phyloP scores from a whole-genome alignment of 495 filamentous ascomycete species.

The Xylaria palmicola region DNA sequence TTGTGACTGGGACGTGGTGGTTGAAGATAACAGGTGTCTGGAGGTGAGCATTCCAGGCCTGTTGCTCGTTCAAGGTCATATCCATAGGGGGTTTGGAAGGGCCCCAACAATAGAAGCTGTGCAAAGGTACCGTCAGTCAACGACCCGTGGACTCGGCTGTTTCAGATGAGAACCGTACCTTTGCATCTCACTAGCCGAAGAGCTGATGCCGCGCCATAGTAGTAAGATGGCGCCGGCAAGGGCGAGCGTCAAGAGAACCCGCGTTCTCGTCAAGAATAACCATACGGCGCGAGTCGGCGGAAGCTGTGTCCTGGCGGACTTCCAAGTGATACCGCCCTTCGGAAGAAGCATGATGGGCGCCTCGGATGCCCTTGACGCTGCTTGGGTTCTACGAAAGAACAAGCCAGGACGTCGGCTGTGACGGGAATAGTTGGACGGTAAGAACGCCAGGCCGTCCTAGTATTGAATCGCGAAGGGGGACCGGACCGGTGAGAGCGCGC shows the following conservation, averaged over 20 bases:
- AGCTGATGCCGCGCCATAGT: constrained; percentile 85
- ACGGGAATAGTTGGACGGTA: background rate
- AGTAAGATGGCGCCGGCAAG: constrained; percentile 72
- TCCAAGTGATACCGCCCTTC: constrained; percentile 90
- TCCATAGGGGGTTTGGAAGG: constrained; percentile 90
- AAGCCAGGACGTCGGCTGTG: background rate
- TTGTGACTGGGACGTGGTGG: constrained; percentile 79
- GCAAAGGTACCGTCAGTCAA: constrained; percentile 23
- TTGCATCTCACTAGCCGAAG: constrained; percentile 84
- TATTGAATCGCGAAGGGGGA: background rate
- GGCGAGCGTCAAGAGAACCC: constrained; percentile 74
- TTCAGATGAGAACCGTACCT: constrained; percentile 54
- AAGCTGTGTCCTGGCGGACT: constrained; percentile 76
- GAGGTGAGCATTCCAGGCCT: constrained; percentile 81
- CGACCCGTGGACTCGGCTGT: too few relatives aligned
- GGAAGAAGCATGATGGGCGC: constrained; percentile 61
- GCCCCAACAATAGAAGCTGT: constrained; percentile 95
- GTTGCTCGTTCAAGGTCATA: constrained; percentile 87
- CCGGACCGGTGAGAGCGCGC: background rate
- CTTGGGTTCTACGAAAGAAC: constrained; percentile 22
- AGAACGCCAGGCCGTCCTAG: background rate
- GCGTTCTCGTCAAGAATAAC: constrained; percentile 72
- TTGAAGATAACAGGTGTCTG: constrained; percentile 95
- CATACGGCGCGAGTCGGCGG: constrained; percentile 81
- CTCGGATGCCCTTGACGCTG: constrained; percentile 38